Percentiles rank a stretch among this genome's conserved stretches.
phyloP scores from a whole-genome alignment of 345 rosid species.

The Pistacia integerrima region DNA sequence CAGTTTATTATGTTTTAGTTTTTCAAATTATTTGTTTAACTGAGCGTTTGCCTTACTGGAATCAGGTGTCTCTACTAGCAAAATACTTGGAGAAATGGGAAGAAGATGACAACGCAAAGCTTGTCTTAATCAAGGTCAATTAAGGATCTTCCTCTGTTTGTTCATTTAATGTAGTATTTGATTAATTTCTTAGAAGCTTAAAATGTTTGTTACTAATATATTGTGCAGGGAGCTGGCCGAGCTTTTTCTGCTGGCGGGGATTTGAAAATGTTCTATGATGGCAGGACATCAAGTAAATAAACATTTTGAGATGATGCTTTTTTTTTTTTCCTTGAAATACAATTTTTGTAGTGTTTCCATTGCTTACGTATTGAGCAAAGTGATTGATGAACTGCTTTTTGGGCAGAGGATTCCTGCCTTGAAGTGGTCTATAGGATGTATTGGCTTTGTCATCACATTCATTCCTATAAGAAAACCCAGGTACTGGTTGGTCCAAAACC shows the following conservation, averaged over 20 bases:
- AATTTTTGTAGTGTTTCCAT: neutral
- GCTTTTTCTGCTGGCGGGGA: slow-evolving; percentile 99
- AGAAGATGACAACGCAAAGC: slow-evolving; percentile 57
- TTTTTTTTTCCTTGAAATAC: neutral
- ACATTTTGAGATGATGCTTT: slow-evolving; percentile 9
- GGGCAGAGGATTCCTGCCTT: slow-evolving; percentile 83
- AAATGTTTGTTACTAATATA: neutral
- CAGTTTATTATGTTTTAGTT: neutral
- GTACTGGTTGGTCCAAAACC: slow-evolving; percentile 29
- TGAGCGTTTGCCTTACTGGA: slow-evolving; percentile 1
- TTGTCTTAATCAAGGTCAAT: slow-evolving; percentile 75
- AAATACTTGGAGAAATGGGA: slow-evolving; percentile 80
- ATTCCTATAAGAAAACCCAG: slow-evolving; percentile 79
- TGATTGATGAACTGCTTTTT: slow-evolving; percentile 15
- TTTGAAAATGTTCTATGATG: slow-evolving; percentile 83
- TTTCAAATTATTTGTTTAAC: neutral
- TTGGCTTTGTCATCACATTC: slow-evolving; percentile 94
- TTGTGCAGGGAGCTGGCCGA: slow-evolving; percentile 76
- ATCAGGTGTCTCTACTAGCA: slow-evolving; percentile 78
- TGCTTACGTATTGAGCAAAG: neutral
- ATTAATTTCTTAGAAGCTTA: neutral
- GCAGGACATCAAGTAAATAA: slow-evolving; percentile 68
- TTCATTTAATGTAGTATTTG: neutral
- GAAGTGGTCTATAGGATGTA: slow-evolving; percentile 95
- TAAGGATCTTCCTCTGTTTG: neutral